Evolutionary conservation across 768 basidiomycete species (phyloP).

Genomic region (Auriscalpium vulgare): DNA sequence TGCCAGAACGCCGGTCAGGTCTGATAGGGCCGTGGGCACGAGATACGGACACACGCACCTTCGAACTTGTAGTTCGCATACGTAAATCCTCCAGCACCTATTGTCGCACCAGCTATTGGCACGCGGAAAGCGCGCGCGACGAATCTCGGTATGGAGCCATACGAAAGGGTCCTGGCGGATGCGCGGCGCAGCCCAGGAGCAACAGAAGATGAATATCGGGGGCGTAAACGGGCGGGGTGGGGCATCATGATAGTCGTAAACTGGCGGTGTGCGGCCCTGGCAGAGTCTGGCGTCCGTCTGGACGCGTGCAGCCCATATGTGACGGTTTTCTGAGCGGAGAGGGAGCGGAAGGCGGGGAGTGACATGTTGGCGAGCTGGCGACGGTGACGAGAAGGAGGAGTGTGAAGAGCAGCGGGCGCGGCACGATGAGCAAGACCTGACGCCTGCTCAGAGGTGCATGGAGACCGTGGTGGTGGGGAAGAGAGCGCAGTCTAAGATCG

Average conservation of each 20-base stretch:
- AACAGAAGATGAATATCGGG: slow-evolving; percentile 37
- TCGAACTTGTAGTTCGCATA: slow-evolving; percentile 98
- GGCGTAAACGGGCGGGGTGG: slow-evolving; percentile 36
- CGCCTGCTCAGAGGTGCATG: too few relatives aligned
- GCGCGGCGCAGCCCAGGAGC: slow-evolving; percentile 48
- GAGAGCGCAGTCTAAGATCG: too few relatives aligned
- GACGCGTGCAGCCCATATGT: slow-evolving; percentile 46
- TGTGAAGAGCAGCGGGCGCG: not conserved
- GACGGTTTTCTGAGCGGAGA: slow-evolving; percentile 36
- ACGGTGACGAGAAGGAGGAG: not conserved
- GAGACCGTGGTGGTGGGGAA: too few relatives aligned
- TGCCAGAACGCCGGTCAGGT: slow-evolving; percentile 21
- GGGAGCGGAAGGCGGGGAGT: slow-evolving; percentile 11
- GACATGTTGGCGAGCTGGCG: slow-evolving; percentile 1
- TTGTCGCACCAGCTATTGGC: slow-evolving; percentile 80
- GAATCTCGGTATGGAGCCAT: slow-evolving; percentile 83
- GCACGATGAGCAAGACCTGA: too few relatives aligned
- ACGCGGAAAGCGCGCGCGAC: slow-evolving; percentile 82
- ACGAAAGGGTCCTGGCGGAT: slow-evolving; percentile 73
- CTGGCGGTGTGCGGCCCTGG: slow-evolving; percentile 47
- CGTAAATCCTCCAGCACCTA: slow-evolving; percentile 85
- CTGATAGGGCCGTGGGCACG: not conserved
- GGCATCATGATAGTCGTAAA: slow-evolving; percentile 50
- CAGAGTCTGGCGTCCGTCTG: slow-evolving; percentile 23
- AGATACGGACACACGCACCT: slow-evolving; percentile 41